Evolutionary conservation across 495 filamentous ascomycete genomes (phyloP).

Genomic region (Lasiosphaeriaceae sp.): DNA sequence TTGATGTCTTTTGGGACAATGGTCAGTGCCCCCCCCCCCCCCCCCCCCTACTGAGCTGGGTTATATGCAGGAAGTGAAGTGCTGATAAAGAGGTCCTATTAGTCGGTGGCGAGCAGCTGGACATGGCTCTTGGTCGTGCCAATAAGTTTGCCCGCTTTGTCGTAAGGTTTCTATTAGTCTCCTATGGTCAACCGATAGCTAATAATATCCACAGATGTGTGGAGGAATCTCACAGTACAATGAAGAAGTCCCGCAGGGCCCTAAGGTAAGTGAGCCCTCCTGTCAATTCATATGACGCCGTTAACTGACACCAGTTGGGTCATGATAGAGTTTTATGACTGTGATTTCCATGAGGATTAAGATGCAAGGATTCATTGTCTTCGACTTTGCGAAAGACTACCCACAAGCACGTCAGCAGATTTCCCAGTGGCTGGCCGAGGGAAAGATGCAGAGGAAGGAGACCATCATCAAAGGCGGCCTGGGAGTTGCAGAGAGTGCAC

Average conservation of each 20-base stretch:
- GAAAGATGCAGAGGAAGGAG: constrained; percentile 53
- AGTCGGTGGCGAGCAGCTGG: constrained; percentile 62
- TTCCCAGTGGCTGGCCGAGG: constrained; percentile 48
- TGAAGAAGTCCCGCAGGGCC: constrained; percentile 21
- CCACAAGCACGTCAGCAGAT: constrained; percentile 42
- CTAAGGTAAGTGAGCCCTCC: constrained; percentile 13
- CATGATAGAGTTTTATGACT: too few relatives aligned
- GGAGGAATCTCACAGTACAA: constrained; percentile 33
- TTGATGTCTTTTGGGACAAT: constrained; percentile 68
- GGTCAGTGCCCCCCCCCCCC: constrained; percentile 24
- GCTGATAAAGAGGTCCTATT: neutral
- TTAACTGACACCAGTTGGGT: neutral
- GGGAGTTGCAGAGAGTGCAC: constrained; percentile 45
- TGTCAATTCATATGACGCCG: neutral
- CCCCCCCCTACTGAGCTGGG: neutral
- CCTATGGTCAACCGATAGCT: too few relatives aligned
- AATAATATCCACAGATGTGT: too few relatives aligned
- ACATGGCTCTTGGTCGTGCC: constrained; percentile 55
- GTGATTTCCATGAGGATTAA: constrained; percentile 2
- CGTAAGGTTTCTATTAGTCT: constrained; percentile 52
- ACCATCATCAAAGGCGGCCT: constrained; percentile 54
- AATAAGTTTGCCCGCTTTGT: constrained; percentile 55
- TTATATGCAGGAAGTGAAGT: neutral
- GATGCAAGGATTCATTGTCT: constrained; percentile 61
- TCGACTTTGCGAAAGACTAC: constrained; percentile 46